Base-by-base conservation (phyloP, 116 monocot species). In the Cymodocea nodosa region DNA sequence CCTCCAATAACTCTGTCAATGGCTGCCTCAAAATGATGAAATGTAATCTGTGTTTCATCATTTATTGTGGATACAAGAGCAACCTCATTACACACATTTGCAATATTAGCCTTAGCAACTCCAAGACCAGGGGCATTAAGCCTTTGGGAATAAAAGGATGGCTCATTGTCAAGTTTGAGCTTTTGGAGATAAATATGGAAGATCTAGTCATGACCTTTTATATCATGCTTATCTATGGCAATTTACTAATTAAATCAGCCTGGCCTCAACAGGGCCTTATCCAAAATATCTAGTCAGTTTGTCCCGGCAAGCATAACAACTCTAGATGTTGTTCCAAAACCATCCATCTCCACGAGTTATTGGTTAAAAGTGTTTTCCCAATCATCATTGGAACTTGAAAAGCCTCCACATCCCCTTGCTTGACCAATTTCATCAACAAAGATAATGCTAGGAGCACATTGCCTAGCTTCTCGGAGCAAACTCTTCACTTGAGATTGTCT, bases 311-410 rank as follows among this genome's bases (percentile, higher is more conserved):
- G 86, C 40, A 99, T 89, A 62, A 99, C 87, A 4, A 99, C 99
- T 34, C 99, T 89, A 59, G 92, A 7, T 11, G 89, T 99, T 23
- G 99, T 99, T 22, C 92, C 99, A 84, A 99, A 99, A 53, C 99
- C 99, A 87, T 99, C 99, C 99, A 99, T 99, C 76, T 99, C 99
- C 16, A 99, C 99, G 18, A 99, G 79, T 20, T 92, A 78, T 70
- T 99, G 99, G 64, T 99, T 99, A 52, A 99, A 63, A 30, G 99
- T 99, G 70, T 92, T 99, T 78, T 99, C 99, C 23, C 99, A 86
- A 59, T 99, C 99, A 81, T 99, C 99, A 70, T 99, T 89, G 48
- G 84, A 63, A 64, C 99, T 92, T 23, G 92, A 86, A 34, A 99
- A 86, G 11, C 99, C 99, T 16, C 98, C 98, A 61, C 89, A 80